Conservation (phyloP, 176 grass and related monocot species). For the Miscanthus lutarioriparius region DNA sequence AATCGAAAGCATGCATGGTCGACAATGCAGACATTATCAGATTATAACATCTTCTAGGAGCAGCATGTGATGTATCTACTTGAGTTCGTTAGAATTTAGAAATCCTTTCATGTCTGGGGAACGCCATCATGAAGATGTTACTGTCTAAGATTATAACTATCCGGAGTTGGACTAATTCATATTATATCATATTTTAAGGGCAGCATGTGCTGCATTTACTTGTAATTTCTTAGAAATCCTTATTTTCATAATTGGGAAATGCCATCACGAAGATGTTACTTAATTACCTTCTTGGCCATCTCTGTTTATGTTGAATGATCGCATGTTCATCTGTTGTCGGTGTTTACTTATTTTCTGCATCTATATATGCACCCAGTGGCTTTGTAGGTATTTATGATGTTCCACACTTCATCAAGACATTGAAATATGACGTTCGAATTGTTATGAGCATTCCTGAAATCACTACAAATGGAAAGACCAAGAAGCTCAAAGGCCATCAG, state of each 20-base stretch:
- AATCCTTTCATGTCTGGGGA: conserved; percentile 8
- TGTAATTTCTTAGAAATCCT: conserved; percentile 6
- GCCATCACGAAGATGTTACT: background rate
- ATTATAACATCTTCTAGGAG: background rate
- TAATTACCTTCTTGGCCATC: conserved; percentile 3
- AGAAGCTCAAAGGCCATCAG: conserved; percentile 88
- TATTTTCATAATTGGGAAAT: conserved; percentile 16
- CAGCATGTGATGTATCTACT: background rate
- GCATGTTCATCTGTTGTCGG: conserved; percentile 7
- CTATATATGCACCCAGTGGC: conserved; percentile 64
- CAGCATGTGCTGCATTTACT: background rate
- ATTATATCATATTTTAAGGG: background rate
- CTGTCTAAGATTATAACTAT: background rate
- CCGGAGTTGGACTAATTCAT: background rate
- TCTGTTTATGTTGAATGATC: conserved; percentile 7
- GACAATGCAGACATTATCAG: background rate
- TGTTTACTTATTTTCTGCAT: conserved; percentile 40
- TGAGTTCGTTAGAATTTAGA: conserved; percentile 8
- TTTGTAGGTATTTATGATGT: conserved; percentile 99
- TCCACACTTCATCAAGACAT: conserved; percentile 81
- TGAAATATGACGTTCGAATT: conserved; percentile 86
- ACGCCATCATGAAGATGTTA: conserved; percentile 1
- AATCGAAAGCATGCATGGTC: background rate
- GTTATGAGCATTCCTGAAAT: conserved; percentile 78
- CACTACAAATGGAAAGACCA: conserved; percentile 75